Percentiles rank a stretch among this genome's conserved stretches.
These are phyloP conservation scores for Paraconiothyrium brasiliense DNA, from an alignment of 2,329 filamentous ascomycete genomes.

Conservation along the genomic window DNA sequence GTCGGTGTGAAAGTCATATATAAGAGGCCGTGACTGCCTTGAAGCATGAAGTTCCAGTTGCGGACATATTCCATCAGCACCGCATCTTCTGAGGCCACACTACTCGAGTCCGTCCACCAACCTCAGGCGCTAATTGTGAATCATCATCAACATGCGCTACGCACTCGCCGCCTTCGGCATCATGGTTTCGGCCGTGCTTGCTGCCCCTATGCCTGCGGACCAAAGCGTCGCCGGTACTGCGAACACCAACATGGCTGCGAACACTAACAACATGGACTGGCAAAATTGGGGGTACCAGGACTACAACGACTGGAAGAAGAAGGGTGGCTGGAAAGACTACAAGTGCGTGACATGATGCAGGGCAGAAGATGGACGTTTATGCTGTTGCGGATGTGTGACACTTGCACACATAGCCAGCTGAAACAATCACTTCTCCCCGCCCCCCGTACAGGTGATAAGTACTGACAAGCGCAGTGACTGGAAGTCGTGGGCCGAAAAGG, in stretches of 20 bases:
- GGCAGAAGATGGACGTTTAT: neutral
- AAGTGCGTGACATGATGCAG: no score
- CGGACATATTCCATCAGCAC: neutral
- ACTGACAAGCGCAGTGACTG: no score
- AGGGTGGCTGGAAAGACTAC: neutral
- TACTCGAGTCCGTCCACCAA: neutral
- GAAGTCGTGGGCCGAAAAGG: no score
- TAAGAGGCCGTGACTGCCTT: neutral
- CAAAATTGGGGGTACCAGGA: neutral
- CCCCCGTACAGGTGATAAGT: no score
- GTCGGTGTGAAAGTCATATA: neutral
- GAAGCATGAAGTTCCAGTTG: neutral
- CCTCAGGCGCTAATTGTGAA: neutral
- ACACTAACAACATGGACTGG: neutral
- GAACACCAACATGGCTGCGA: neutral
- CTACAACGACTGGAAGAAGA: neutral
- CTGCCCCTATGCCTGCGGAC: neutral
- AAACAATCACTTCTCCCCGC: no score
- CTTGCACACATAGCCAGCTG: no score
- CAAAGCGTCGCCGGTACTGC: neutral
- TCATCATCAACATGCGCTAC: neutral
- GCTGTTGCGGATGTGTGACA: neutral
- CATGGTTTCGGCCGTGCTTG: neutral
- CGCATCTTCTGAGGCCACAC: neutral
- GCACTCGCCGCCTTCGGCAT: neutral